Conservation (phyloP, 805 yeast species). For the Yamadazyma kitorensis region DNA sequence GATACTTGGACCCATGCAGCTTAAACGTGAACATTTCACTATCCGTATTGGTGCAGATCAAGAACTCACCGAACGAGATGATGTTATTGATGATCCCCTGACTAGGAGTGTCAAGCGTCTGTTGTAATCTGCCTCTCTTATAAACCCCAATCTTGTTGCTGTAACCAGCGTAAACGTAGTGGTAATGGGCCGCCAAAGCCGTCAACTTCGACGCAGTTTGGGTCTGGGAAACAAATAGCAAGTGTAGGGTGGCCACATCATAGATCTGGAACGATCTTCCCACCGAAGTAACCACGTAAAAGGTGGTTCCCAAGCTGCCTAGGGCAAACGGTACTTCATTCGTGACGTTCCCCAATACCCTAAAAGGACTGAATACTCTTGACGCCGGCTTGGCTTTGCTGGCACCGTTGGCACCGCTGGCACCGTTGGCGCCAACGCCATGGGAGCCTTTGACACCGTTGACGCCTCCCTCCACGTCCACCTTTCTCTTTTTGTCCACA, state of each 20-base stretch:
- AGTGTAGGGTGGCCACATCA: slow-evolving; percentile 82
- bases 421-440: neutral
- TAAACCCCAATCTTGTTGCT: slow-evolving; percentile 72
- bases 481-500: slow-evolving; percentile 29
- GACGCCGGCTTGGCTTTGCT: slow-evolving; percentile 18
- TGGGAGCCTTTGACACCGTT: neutral
- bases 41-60: slow-evolving; percentile 50
- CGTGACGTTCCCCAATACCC: slow-evolving; percentile 87
- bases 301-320: slow-evolving; percentile 85
- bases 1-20: slow-evolving; percentile 40
- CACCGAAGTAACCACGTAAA: slow-evolving; percentile 84
- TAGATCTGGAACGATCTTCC: slow-evolving; percentile 90
- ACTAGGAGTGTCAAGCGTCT: slow-evolving; percentile 33
- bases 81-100: slow-evolving; percentile 47
- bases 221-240: slow-evolving; percentile 79
- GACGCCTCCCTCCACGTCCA: neutral
- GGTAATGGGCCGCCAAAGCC: slow-evolving; percentile 75
- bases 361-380: slow-evolving; percentile 74
- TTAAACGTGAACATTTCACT: slow-evolving; percentile 54
- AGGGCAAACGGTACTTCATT: slow-evolving; percentile 82
- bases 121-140: slow-evolving; percentile 73
- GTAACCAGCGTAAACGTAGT: slow-evolving; percentile 76
- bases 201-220: slow-evolving; percentile 72
- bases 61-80: slow-evolving; percentile 71
- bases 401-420: neutral